Base-by-base conservation (phyloP, 176 grass and related monocot genomes). In the Cenchrus purpureus region DNA sequence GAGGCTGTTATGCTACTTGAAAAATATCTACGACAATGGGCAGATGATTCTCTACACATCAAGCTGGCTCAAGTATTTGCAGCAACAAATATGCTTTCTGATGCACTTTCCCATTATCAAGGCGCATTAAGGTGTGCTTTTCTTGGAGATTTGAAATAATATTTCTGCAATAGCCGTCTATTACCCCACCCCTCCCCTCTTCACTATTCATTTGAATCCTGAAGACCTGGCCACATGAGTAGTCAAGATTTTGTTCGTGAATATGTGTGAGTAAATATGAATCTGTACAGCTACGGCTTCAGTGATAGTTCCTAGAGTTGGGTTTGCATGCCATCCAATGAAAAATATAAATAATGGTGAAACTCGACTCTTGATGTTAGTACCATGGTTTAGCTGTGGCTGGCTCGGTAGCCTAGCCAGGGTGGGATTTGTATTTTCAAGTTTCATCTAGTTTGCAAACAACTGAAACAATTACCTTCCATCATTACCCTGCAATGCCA, bases 41-140 rank as follows among this genome's bases (percentile, higher is more conserved):
- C 89, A 42, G 93, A 98, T 68, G 96, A 98, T 83, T 98, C 96
- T 83, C 91, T 98, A 79, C 93, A 98, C 64, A 86, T 95, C 70
- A 98, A 95, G 68, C 83, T 98, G 85, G 96, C 96, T 83, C 91
- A 98, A 95, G 88, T 98, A 74, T 92, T 91, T 91, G 93, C 86
- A 22, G 91, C 81, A 53, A 95, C 89, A 34, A 95, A 95, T 86
- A 90, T 95, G 89, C 86, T 98, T 73, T 95, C 96, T 45, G 96
- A 98, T 78, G 89, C 96, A 79, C 91, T 98, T 81, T 92, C 91
- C 37, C 96, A 95, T 86, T 98, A 92, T 71, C 96, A 98, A 91
- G 87, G 93, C 84, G 96, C 96, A 87, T 84, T 98, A 91, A 98
- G 96, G 96, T 98, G 80, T 19, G 29, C n/a, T 65, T 59, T 40